Evolutionary conservation across 2,329 filamentous ascomycete genomes (phyloP).

Genomic region (Helicocarpus griseus): DNA sequence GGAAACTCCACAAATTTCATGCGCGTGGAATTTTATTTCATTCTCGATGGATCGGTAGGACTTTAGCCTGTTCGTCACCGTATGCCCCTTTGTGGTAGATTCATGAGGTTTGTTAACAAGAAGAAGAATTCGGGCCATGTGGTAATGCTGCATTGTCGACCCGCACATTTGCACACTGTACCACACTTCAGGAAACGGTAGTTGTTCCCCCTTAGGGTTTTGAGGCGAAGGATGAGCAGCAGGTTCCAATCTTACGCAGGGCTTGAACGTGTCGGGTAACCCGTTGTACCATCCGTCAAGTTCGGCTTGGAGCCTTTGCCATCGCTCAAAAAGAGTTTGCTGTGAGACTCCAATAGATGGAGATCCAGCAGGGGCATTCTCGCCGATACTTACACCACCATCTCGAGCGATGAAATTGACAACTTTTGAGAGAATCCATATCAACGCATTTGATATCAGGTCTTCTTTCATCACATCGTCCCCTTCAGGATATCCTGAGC

Average conservation of each 20-base stretch:
- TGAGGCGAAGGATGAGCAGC: conserved; percentile 18
- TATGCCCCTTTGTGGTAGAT: conserved; percentile 39
- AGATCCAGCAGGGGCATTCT: conserved; percentile 17
- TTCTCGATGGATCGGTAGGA: conserved; percentile 50
- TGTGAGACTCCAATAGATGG: conserved; percentile 28
- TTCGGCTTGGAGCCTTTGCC: conserved; percentile 45
- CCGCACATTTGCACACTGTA: conserved; percentile 57
- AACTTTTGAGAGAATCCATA: conserved; percentile 58
- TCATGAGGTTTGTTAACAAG: conserved; percentile 35
- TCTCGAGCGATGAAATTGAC: conserved; percentile 55
- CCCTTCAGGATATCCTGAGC: conserved; percentile 24
- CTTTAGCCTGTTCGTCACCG: conserved; percentile 44
- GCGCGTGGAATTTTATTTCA: conserved; percentile 48
- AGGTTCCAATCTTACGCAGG: conserved; percentile 42
- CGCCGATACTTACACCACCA: conserved; percentile 36
- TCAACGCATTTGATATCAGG: conserved; percentile 52
- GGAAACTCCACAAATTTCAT: conserved; percentile 53
- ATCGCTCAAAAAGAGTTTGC: conserved; percentile 37
- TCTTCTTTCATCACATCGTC: conserved; percentile 49
- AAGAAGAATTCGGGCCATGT: conserved; percentile 34
- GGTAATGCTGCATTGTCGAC: conserved; percentile 46
- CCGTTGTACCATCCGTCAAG: conserved; percentile 51
- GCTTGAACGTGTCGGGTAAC: conserved; percentile 50
- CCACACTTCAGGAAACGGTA: conserved; percentile 49
- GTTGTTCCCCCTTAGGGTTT: conserved; percentile 24